phyloP scores from a whole-genome alignment of 331 rosid genomes.

The Arachis monticola region DNA sequence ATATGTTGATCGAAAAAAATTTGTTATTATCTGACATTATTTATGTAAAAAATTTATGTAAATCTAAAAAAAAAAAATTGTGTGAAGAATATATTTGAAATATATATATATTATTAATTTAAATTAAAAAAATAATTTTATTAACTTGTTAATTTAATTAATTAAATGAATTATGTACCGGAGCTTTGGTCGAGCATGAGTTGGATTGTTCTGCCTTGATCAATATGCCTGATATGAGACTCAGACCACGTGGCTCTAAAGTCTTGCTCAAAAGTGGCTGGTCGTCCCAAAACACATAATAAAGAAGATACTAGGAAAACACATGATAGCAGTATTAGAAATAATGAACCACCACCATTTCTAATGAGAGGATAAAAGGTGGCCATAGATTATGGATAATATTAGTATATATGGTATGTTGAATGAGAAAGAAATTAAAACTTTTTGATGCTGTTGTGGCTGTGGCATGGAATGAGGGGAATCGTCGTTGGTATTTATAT shows the following conservation, averaged over 20 bases:
- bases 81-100: too few relatives aligned
- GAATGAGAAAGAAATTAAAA: background rate
- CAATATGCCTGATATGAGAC: constrained; percentile 70
- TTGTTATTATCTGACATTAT: too few relatives aligned
- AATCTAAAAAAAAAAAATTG: too few relatives aligned
- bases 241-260: constrained; percentile 76
- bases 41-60: too few relatives aligned
- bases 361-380: constrained; percentile 22
- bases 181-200: constrained; percentile 81
- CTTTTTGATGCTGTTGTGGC: background rate
- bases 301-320: constrained; percentile 39
- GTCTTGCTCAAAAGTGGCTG: constrained; percentile 73
- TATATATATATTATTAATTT: too few relatives aligned
- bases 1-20: too few relatives aligned
- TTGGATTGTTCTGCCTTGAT: constrained; percentile 78
- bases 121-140: too few relatives aligned
- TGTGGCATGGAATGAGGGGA: constrained; percentile 36
- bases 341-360: constrained; percentile 13
- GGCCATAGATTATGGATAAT: constrained; percentile 39
- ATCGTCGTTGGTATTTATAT: constrained; percentile 43
- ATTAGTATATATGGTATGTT: background rate
- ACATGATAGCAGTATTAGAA: constrained; percentile 34
- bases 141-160: too few relatives aligned
- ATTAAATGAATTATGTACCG: constrained; percentile 44
- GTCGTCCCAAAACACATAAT: constrained; percentile 57